phyloP scores from a whole-genome alignment of 345 rosid genomes.

The Ceriops zippeliana region DNA sequence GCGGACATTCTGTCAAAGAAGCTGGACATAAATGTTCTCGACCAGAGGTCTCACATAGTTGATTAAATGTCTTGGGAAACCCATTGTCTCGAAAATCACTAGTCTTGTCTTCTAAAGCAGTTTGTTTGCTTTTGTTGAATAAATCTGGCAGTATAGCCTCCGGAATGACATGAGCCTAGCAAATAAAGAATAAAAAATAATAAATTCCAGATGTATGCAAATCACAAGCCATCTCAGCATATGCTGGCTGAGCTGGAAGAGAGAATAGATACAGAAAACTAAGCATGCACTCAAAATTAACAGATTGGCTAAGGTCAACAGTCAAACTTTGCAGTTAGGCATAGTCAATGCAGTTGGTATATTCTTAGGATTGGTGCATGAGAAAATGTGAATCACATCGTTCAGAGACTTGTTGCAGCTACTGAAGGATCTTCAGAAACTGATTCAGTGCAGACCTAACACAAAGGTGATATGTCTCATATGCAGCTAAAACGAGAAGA shows the following conservation, averaged over 20 bases:
- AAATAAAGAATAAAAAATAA: neutral
- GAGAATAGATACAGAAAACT: neutral
- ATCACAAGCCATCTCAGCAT: too few species aligned
- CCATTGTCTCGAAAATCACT: constrained; percentile 10
- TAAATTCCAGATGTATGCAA: neutral
- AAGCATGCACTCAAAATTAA: neutral
- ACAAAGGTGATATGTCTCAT: neutral
- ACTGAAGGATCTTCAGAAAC: neutral
- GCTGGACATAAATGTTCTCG: constrained; percentile 13
- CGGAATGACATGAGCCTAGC: constrained; percentile 40
- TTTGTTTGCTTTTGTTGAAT: constrained; percentile 16
- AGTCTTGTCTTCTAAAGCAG: constrained; percentile 5
- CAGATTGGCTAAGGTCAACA: neutral
- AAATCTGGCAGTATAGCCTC: constrained; percentile 37
- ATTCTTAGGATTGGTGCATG: neutral
- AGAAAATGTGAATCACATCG: neutral
- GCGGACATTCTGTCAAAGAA: constrained; percentile 5
- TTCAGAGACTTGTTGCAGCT: neutral
- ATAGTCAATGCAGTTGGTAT: neutral
- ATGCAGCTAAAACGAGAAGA: neutral
- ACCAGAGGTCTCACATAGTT: constrained; percentile 1
- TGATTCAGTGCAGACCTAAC: neutral
- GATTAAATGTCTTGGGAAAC: constrained; percentile 4
- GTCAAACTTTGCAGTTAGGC: neutral
- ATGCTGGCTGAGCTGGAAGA: too few species aligned